Base-by-base conservation (phyloP, 2,329 filamentous ascomycete species). In the Emmonsiellopsis sp. region DNA sequence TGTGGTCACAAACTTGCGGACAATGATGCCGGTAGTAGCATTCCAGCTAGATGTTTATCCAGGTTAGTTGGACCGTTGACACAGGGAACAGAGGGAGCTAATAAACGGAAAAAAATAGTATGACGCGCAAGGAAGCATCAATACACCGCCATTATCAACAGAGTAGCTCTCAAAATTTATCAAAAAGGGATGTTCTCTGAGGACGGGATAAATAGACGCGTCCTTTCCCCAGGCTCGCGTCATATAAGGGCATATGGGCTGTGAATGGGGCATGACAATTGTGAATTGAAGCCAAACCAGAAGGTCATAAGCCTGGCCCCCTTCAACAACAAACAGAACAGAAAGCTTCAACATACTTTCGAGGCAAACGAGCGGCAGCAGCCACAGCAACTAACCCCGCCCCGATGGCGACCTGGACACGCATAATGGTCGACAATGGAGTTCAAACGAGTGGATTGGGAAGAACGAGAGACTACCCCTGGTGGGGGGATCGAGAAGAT, bases 331-430 rank as follows among this genome's bases (percentile, higher is more conserved):
- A n/a, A 32, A 27, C 3, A 9, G 2, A 39, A n/a, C 9, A 49
- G 34, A 32, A 43, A 43, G 6, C 39, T 31, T 36, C n/a, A 42
- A 36, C 42, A 27, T 46, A 52, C 50, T 42, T 52, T 44, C 27
- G 50, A 37, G 50, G 50, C 34, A 52, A 43, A 43, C 27, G n/a
- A 27, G 33, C 50, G 3, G 42, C 50, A 44, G 33, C 31, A 36
- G 42, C 33, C 33, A 52, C 42, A n/a, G 50, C 40, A 45, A 46
- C 33, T 3, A 52, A 52, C 39, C 7, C 42, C 27, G 21, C 50
- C 21, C 33, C 33, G 9, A 52, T 37, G 10, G 27, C 21, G 7
- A 40, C 32, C 11, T 39, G 42, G 34, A 52, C 8, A 11, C 17
- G 42, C 50, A 52, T 52, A 45, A 45, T 46, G 50, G 43, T 27